Base-by-base conservation (phyloP, 345 rosid species). In the Lepidium africanum region DNA sequence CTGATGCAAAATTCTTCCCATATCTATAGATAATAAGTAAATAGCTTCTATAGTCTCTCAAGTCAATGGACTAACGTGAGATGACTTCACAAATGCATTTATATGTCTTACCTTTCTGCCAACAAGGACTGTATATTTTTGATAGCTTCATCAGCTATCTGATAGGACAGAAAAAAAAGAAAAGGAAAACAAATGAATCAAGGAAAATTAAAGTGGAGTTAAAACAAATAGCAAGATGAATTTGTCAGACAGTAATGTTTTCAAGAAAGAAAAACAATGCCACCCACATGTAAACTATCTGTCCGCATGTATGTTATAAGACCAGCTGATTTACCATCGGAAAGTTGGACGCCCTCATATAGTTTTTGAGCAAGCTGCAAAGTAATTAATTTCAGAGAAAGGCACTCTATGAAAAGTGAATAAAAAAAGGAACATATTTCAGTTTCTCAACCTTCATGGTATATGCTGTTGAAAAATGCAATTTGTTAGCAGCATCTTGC, bases 401-500 rank as follows among this genome's bases (percentile, higher is more conserved):
- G 15, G 59, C 74, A 55, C 17, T 56, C 39, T 37, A 43, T 41
- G 48, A 39, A 54, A 65, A 25, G 55, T 46, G 32, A 39, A 68
- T 14, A 16, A 33, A 40, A 25, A 40, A 25, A 59, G 16, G 39
- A 32, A 15, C 55, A 46, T 35, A 70, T 69, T 48, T 19, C 66
- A 47, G 55, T 70, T 71, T n/a, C 13, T 36, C 65, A 69, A 94
- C 99, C 97, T 82, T 91, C 99, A 94, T 89, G 61, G 99, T 89
- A 65, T 87, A 48, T 43, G 85, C 55, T 47, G 95, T 81, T 47
- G 84, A 48, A 79, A 89, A 94, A 78, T 87, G 79, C 65, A 94
- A 81, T 76, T 84, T 91, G 80, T 85, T 91, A 71, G 96, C 95
- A 69, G 99, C 99, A 85, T 94, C 99, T 74, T 94, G 97, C 83